phyloP scores from a whole-genome alignment of 495 filamentous ascomycete species.

The Pyronema domesticum region DNA sequence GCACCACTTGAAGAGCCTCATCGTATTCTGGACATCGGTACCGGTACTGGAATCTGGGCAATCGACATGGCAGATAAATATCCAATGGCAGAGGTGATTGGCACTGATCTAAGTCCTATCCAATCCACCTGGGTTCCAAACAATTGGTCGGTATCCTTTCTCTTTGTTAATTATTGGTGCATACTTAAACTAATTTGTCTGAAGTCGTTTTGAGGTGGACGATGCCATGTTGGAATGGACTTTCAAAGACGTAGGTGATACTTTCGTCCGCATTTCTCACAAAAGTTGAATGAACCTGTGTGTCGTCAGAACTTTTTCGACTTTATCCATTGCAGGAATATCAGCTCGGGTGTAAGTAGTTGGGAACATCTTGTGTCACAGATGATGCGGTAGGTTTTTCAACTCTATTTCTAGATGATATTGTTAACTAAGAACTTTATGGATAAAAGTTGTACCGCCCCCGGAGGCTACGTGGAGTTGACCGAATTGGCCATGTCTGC shows the following conservation, averaged over 20 bases:
- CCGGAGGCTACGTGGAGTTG: not conserved
- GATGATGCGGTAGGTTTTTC: no score
- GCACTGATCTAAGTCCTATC: not conserved
- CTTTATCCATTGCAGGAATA: constrained; percentile 27
- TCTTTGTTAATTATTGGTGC: no score
- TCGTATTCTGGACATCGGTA: constrained; percentile 11
- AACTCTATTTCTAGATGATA: no score
- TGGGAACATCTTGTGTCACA: constrained; percentile 11
- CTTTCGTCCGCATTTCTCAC: not conserved
- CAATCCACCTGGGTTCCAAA: not conserved
- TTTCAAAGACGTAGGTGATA: constrained; percentile 11
- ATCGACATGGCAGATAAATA: constrained; percentile 1
- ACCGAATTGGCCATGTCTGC: not conserved
- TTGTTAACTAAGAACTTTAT: not conserved
- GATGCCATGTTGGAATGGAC: constrained; percentile 29
- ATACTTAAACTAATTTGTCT: no score
- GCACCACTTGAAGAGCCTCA: constrained; percentile 3
- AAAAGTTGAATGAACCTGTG: not conserved
- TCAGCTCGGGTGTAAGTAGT: constrained; percentile 23
- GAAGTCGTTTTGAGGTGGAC: constrained; percentile 31
- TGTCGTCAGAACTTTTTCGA: constrained; percentile 25
- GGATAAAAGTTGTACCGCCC: no score
- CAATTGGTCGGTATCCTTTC: not conserved
- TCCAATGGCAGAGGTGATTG: not conserved
- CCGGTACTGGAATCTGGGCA: constrained; percentile 18